Evolutionary conservation across 371 early-diverging fungal species (phyloP).

Genomic region (Syncephalastrum sp.): DNA sequence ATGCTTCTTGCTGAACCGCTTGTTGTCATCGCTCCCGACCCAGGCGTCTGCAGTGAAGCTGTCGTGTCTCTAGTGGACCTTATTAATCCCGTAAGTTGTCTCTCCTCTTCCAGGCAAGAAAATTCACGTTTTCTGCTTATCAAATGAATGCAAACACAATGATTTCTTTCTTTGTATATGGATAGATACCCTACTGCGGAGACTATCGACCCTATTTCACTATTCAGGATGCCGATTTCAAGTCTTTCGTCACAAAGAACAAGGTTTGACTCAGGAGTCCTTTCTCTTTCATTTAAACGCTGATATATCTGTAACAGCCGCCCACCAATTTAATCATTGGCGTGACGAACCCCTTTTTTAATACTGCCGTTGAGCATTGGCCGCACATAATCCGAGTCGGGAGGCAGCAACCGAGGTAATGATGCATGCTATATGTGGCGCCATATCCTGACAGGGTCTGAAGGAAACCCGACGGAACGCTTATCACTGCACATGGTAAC

Average conservation of each 20-base stretch:
- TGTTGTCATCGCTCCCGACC: constrained; percentile 86
- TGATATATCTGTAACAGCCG: constrained; percentile 37
- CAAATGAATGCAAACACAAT: constrained; percentile 2
- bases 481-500: constrained; percentile 31
- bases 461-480: constrained; percentile 52
- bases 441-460: not conserved
- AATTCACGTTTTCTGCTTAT: not conserved
- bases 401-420: constrained; percentile 52
- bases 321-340: constrained; percentile 86
- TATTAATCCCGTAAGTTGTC: constrained; percentile 81
- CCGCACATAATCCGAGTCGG: constrained; percentile 84
- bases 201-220: constrained; percentile 97
- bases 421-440: not conserved
- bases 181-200: constrained; percentile 88
- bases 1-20: constrained; percentile 92
- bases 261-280: constrained; percentile 31
- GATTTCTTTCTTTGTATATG: not conserved
- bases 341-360: constrained; percentile 94
- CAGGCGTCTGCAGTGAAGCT: constrained; percentile 83
- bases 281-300: not conserved
- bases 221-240: constrained; percentile 93
- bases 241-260: constrained; percentile 65
- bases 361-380: constrained; percentile 89
- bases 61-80: constrained; percentile 86
- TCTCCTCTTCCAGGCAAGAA: too few relatives aligned